Conservation (phyloP, 768 basidiomycete genomes). For the Leucosporidium creatinivorum region DNA sequence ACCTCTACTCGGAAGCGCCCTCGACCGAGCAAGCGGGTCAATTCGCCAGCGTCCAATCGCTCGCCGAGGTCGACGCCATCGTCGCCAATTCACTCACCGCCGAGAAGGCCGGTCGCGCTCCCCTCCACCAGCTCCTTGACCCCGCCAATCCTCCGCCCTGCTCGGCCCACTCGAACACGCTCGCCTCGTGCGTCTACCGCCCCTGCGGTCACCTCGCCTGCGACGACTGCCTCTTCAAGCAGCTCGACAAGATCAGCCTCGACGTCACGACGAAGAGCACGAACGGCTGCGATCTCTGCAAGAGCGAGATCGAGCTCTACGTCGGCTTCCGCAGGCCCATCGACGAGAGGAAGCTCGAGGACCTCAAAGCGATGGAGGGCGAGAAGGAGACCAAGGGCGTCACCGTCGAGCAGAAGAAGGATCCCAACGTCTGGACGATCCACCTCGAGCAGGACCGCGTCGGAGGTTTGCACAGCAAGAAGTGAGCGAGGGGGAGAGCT, state of each 20-base stretch:
- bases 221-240: background rate
- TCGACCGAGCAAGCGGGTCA: background rate
- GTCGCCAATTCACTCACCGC: background rate
- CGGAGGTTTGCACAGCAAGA: background rate
- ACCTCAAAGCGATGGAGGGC: background rate
- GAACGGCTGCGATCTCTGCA: background rate
- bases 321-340: background rate
- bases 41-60: background rate
- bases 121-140: background rate
- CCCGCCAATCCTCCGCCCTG: background rate
- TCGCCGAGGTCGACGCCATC: constrained; percentile 4
- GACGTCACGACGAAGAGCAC: background rate
- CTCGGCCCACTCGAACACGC: background rate
- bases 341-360: background rate
- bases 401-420: background rate
- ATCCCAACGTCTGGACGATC: background rate
- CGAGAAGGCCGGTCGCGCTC: background rate
- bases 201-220: background rate
- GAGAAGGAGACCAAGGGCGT: background rate
- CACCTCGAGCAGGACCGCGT: background rate
- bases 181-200: background rate
- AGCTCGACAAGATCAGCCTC: background rate
- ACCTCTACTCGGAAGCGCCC: constrained; percentile 1
- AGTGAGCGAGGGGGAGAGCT: no score
- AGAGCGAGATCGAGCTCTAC: background rate